Base-by-base conservation (phyloP, 225 moss, liverwort and hornwort genomes). In the Polytrichum formosum region DNA sequence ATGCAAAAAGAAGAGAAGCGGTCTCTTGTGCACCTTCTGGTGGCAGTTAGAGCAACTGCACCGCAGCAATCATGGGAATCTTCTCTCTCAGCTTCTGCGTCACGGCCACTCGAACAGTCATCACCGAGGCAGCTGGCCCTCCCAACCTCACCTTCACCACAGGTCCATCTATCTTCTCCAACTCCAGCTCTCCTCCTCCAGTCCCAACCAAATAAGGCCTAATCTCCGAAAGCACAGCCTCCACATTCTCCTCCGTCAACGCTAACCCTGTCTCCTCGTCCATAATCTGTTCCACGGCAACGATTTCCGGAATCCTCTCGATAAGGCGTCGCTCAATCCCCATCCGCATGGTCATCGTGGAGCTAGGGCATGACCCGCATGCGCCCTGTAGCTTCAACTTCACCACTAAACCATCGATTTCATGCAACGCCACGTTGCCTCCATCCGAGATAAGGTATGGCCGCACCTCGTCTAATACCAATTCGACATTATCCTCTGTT, bases 1-100 rank as follows among this genome's bases (percentile, higher is more conserved):
- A n/a, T n/a, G 26, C 26, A 7, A 22, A 61, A 61, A 62, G 37
- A 60, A 56, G 29, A 21, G 22, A 54, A 33, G 16, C n/a, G 55
- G 30, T 61, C 20, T 8, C 6, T 6, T 28, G 66, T 9, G 1
- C 8, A 35, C 35, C 35, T 35, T 35, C 8, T 35, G 35, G 35
- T 35, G 35, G 64, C 5, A 54, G 66, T 83, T 31, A 82, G 67
- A 86, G 81, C 73, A 94, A 74, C 78, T 94, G 97, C 19, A 97
- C 97, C 26, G 97, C 97, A 66, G 97, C 97, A 67, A 97, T 97
- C 97, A 97, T 91, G 27, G 92, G 97, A 65, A 94, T 97, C 79
- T 97, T 97, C 82, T 97, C 97, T 33, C 92, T 78, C 27, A 97
- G 72, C 65, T 97, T 97, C 83, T 97, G 94, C n/a, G 94, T 97